These are phyloP conservation scores for Penicillium rolfsii DNA, from an alignment of 2,329 filamentous ascomycete species.

Conservation along the genomic window DNA sequence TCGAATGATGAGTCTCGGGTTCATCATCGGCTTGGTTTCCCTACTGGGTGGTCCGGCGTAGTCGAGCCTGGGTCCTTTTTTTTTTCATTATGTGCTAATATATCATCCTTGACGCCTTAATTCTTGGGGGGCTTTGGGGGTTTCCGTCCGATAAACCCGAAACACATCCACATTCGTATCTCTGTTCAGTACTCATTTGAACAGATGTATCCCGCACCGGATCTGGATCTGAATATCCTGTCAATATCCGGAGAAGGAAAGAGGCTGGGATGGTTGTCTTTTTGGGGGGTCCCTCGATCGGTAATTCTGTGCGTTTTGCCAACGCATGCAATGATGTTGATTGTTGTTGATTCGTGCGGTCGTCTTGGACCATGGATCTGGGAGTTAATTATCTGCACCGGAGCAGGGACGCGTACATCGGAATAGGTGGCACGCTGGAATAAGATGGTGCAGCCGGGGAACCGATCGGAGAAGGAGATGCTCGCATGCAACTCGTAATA, in stretches of 20 bases:
- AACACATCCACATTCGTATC: conserved; percentile 1
- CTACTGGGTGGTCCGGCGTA: conserved; percentile 15
- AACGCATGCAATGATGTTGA: background rate
- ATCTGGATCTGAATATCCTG: background rate
- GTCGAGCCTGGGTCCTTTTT: background rate
- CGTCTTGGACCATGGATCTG: background rate
- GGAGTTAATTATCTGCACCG: background rate
- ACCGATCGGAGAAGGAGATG: background rate
- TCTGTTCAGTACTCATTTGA: background rate
- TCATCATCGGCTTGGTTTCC: conserved; percentile 24
- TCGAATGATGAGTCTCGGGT: conserved; percentile 24
- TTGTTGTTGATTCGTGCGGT: background rate
- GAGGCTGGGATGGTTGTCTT: background rate
- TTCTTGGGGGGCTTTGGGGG: too few relatives aligned
- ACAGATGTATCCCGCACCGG: background rate
- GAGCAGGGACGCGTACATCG: background rate
- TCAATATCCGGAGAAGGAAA: background rate
- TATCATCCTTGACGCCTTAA: too few relatives aligned
- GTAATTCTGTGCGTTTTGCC: background rate
- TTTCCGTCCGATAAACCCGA: conserved; percentile 7
- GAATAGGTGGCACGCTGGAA: background rate
- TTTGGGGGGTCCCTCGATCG: background rate
- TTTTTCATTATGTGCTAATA: background rate
- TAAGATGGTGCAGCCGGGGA: background rate
- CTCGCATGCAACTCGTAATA: background rate